A percentile compares a stretch with the other conserved stretches of the same genome.
phyloP scores from a whole-genome alignment of 78 protist genomes.

The Planoprotostelium fungivorum region DNA sequence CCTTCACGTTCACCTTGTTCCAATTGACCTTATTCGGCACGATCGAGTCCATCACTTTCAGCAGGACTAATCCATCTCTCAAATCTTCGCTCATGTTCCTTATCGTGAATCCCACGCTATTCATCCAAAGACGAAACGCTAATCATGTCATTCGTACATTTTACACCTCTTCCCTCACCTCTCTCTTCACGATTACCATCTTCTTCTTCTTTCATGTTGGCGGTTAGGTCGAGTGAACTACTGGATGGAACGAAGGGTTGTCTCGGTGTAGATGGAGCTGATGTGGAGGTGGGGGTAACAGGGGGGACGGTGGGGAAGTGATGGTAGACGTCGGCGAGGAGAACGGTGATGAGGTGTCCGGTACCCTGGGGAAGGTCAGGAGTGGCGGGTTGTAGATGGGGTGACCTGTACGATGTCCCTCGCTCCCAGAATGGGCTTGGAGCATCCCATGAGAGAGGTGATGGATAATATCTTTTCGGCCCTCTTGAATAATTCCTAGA shows the following conservation, averaged over 20 bases:
- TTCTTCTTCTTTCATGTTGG: neutral
- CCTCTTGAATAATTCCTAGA: neutral
- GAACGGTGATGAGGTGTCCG: neutral
- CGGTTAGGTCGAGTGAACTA: neutral
- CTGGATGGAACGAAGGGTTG: neutral
- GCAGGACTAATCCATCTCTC: conserved; percentile 49
- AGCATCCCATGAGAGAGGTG: neutral
- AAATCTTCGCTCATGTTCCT: conserved; percentile 54
- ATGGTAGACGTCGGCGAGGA: neutral
- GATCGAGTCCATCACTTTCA: conserved; percentile 50
- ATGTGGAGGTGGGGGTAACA: neutral
- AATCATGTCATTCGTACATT: neutral
- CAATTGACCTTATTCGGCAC: conserved; percentile 41
- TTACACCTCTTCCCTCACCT: neutral
- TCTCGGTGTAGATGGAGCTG: neutral
- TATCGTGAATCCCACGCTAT: neutral
- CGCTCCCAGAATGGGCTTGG: neutral
- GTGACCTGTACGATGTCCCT: neutral
- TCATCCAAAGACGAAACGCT: neutral
- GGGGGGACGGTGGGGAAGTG: neutral
- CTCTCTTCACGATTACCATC: neutral
- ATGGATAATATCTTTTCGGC: neutral
- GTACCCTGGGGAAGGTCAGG: neutral
- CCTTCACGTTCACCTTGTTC: conserved; percentile 20
- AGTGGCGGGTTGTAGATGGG: neutral